These are phyloP conservation scores for Isabelozyma heimii DNA, from an alignment of 805 yeast genomes.

Conservation along the genomic window DNA sequence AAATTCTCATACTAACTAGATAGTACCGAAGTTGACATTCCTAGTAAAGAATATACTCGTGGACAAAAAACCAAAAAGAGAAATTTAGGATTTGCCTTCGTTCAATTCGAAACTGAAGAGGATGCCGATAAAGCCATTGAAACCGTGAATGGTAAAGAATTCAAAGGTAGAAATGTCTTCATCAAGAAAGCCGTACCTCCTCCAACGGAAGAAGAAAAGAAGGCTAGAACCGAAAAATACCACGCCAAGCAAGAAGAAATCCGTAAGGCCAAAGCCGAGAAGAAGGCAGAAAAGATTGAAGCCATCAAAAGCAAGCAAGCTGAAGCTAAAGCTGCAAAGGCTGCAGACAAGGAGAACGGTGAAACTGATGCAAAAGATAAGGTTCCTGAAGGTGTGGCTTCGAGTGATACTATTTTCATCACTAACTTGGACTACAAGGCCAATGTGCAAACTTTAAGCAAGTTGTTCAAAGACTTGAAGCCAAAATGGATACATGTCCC, in stretches of 20 bases:
- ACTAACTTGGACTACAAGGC: conserved; percentile 56
- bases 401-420: conserved; percentile 59
- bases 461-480: conserved; percentile 45
- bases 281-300: conserved; percentile 15
- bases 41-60: conserved; percentile 38
- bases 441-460: conserved; percentile 44
- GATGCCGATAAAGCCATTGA: conserved; percentile 46
- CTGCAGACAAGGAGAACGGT: conserved; percentile 4
- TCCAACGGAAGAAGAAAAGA: conserved; percentile 44
- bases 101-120: conserved; percentile 45
- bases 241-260: conserved; percentile 23
- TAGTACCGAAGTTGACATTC: conserved; percentile 48
- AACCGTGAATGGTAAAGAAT: conserved; percentile 38
- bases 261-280: conserved; percentile 14
- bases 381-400: conserved; percentile 49
- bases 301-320: conserved; percentile 3
- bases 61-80: conserved; percentile 37
- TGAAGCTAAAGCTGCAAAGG: conserved; percentile 2
- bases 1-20: neutral
- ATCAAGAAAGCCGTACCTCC: conserved; percentile 55
- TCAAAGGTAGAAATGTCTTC: conserved; percentile 47
- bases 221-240: conserved; percentile 32
- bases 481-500: conserved; percentile 65
- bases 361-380: conserved; percentile 7
- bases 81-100: conserved; percentile 60